These are phyloP conservation scores for Lathyrus oleraceus DNA, from an alignment of 306 rosid species.

Conservation along the genomic window DNA sequence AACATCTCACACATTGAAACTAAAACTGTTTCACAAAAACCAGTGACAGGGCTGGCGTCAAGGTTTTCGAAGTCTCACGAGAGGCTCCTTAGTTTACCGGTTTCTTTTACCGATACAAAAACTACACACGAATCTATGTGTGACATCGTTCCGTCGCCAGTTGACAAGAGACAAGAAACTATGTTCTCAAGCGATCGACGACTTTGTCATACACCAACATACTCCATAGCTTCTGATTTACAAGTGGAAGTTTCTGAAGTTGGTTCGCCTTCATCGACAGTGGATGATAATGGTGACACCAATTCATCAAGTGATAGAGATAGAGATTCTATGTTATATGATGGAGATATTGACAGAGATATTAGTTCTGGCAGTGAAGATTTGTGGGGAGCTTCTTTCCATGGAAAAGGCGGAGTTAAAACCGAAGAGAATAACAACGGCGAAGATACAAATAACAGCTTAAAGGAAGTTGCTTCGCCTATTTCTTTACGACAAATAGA, in stretches of 20 bases:
- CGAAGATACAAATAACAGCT: slow-evolving; percentile 29
- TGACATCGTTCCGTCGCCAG: slow-evolving; percentile 44
- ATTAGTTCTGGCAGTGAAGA: slow-evolving; percentile 47
- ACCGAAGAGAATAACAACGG: slow-evolving; percentile 24
- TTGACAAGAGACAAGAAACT: slow-evolving; percentile 43
- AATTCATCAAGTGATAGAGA: slow-evolving; percentile 62
- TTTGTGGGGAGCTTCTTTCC: slow-evolving; percentile 47
- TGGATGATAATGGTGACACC: slow-evolving; percentile 53
- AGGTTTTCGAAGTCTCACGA: slow-evolving; percentile 29
- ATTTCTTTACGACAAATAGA: slow-evolving; percentile 16
- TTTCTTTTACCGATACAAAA: slow-evolving; percentile 27
- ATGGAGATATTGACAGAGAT: slow-evolving; percentile 66
- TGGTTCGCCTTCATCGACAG: slow-evolving; percentile 65
- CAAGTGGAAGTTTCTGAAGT: slow-evolving; percentile 92
- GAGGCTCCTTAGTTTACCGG: slow-evolving; percentile 29
- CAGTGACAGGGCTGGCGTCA: neutral
- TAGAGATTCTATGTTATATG: slow-evolving; percentile 54
- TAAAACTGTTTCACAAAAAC: slow-evolving; percentile 23
- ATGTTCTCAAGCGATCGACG: slow-evolving; percentile 37
- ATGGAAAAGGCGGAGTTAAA: slow-evolving; percentile 24
- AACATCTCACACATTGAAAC: slow-evolving; percentile 25
- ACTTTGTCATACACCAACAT: slow-evolving; percentile 58
- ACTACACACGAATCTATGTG: slow-evolving; percentile 33
- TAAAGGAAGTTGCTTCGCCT: slow-evolving; percentile 29
- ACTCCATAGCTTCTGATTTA: slow-evolving; percentile 86